Conservation (phyloP, 106 monocot species). For the Acanthochlamys bracteata region DNA sequence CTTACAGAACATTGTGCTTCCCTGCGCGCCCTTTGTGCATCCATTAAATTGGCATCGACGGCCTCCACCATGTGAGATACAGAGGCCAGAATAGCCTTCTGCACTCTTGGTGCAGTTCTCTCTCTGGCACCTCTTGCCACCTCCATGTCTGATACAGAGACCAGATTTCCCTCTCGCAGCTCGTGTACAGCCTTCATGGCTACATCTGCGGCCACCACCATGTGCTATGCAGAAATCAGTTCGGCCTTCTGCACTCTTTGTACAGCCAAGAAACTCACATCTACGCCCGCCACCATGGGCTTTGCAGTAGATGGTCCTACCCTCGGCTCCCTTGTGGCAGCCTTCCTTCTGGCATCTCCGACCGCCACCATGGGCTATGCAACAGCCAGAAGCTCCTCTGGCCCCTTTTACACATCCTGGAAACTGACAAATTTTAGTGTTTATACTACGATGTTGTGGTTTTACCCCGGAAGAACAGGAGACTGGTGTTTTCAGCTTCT, state of each 20-base stretch:
- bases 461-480: constrained; percentile 15
- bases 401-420: constrained; percentile 58
- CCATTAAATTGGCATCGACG: constrained; percentile 44
- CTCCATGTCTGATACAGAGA: constrained; percentile 59
- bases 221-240: constrained; percentile 64
- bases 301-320: constrained; percentile 62
- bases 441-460: constrained; percentile 18
- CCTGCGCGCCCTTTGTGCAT: constrained; percentile 64
- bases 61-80: constrained; percentile 67
- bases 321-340: constrained; percentile 62
- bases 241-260: constrained; percentile 66
- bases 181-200: constrained; percentile 30
- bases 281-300: constrained; percentile 61
- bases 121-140: constrained; percentile 59
- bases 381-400: constrained; percentile 54
- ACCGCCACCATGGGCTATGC: constrained; percentile 68
- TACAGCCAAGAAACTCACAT: constrained; percentile 54
- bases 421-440: constrained; percentile 36
- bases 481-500: constrained; percentile 3
- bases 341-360: constrained; percentile 50
- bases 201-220: constrained; percentile 59
- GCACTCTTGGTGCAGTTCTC: constrained; percentile 55
- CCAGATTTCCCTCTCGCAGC: constrained; percentile 59
- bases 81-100: constrained; percentile 52
- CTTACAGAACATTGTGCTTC: constrained; percentile 65